Evolutionary conservation across 1,139 yeast genomes (phyloP), one percentile per base, ranked within the genome.

Genomic region (Lizanozyma gosingica): DNA sequence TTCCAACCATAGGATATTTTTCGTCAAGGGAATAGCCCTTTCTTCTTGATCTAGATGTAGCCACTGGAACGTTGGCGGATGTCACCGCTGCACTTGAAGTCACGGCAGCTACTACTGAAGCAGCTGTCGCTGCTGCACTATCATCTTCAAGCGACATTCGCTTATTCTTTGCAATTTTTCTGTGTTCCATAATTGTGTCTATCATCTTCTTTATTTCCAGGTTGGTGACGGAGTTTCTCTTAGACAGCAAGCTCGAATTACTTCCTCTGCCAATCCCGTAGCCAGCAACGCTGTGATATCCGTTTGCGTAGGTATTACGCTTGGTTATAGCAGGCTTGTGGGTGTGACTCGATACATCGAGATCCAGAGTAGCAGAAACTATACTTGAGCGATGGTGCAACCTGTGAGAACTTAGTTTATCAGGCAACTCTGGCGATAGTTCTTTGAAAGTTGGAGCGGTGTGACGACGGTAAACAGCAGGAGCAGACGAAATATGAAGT

Each of bases 1-100:
- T 83, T 1, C 95, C 95, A 8, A 84, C 82, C 35, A 82, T 22
- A 6, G 29, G 29, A 22, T 22, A 22, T 11, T 22, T 22, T 11
- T 22, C 29, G 11, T 22, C 29, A 22, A 22, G 11, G 29, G 29
- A 22, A 22, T 22, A 22, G 6, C 29, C 29, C 29, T 22, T 22
- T 11, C 29, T 22, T 22, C 29, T 22, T 22, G 29, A 22, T 22
- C 29, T 22, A 6, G 29, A 6, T 6, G 29, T 6, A 22, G 11
- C 11, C 6, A 22, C 29, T 6, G 29, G 29, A 6, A 22, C 29
- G 11, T 6, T 6, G 11, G 9, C 29, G 6, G 29, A 22, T 6
- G 29, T 6, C 29, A 6, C 29, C 11, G 9, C 11, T 6, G 29
- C 6, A 22, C 9, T 11, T 6, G 29, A 22, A 6, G 29, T 6